Evolutionary conservation across 257 asterid genomes (phyloP).

Genomic region (Linderniella brevidens): DNA sequence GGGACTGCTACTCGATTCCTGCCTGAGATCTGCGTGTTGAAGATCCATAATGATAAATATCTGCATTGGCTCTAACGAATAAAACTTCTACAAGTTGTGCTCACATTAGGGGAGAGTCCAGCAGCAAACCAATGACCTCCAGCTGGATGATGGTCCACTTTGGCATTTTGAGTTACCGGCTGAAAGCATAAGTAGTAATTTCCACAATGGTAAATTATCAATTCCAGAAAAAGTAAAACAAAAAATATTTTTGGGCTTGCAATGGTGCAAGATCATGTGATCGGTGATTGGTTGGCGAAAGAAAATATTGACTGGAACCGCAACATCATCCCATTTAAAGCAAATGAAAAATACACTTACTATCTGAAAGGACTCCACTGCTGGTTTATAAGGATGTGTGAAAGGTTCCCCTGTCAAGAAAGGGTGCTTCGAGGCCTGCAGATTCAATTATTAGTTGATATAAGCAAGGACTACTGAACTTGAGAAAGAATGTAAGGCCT

Average conservation of each 20-base stretch:
- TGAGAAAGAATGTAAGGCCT: too few relatives aligned
- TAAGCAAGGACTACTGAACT: constrained; percentile 9
- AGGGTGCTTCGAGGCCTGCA: constrained; percentile 93
- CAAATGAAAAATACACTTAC: constrained; percentile 26
- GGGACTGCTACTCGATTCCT: constrained; percentile 47
- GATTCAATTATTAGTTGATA: constrained; percentile 13
- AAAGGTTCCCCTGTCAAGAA: constrained; percentile 98
- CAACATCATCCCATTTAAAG: too few relatives aligned
- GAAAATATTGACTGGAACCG: too few relatives aligned
- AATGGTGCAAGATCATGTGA: too few relatives aligned
- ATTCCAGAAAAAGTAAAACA: constrained; percentile 2
- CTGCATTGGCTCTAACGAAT: constrained; percentile 4
- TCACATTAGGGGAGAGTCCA: constrained; percentile 97
- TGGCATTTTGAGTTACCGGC: constrained; percentile 79
- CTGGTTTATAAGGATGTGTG: constrained; percentile 66
- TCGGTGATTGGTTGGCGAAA: too few relatives aligned
- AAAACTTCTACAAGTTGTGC: constrained; percentile 15
- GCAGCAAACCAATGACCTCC: constrained; percentile 99
- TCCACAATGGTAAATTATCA: constrained; percentile 9
- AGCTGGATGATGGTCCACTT: constrained; percentile 94
- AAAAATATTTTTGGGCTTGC: background rate
- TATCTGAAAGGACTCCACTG: constrained; percentile 84
- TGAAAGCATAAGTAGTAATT: constrained; percentile 14
- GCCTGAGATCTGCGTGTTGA: constrained; percentile 54
- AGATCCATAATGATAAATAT: constrained; percentile 9